A percentile compares a stretch with the other conserved stretches of the same genome.
phyloP scores from a whole-genome alignment of 2,329 filamentous ascomycete genomes.

The Alternaria incomplexa region DNA sequence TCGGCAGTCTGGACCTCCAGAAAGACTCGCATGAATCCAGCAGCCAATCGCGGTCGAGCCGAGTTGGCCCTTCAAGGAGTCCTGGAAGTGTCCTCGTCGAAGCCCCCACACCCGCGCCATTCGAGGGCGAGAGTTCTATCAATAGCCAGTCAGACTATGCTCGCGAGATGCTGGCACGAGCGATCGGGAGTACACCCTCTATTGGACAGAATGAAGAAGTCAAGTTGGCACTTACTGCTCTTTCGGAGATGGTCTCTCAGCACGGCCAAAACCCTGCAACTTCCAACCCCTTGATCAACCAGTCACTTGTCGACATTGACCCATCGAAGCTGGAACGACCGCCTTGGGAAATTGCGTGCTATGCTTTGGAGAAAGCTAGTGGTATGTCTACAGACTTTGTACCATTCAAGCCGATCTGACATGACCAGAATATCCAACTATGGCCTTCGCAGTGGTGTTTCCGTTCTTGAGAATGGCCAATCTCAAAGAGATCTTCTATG shows the following conservation, averaged over 20 bases:
- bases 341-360: slow-evolving; percentile 36
- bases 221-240: slow-evolving; percentile 38
- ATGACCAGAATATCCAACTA: slow-evolving; percentile 34
- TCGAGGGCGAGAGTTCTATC: slow-evolving; percentile 59
- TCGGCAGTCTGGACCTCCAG: slow-evolving; percentile 33
- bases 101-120: slow-evolving; percentile 40
- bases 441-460: slow-evolving; percentile 41
- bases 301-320: slow-evolving; percentile 31
- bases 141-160: slow-evolving; percentile 57
- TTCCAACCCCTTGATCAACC: slow-evolving; percentile 29
- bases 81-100: slow-evolving; percentile 29
- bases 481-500: slow-evolving; percentile 30
- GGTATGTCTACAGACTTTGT: slow-evolving; percentile 26
- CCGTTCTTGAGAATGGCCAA: slow-evolving; percentile 40
- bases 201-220: slow-evolving; percentile 45
- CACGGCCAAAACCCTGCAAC: slow-evolving; percentile 28
- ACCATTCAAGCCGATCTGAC: slow-evolving; percentile 1
- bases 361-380: slow-evolving; percentile 32
- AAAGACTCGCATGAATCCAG: slow-evolving; percentile 27
- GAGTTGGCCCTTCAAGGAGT: slow-evolving; percentile 16
- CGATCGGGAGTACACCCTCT: slow-evolving; percentile 45
- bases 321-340: slow-evolving; percentile 37
- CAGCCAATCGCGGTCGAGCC: slow-evolving; percentile 34
- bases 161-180: slow-evolving; percentile 50
- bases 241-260: slow-evolving; percentile 41